Conservation (phyloP, 2,329 filamentous ascomycete genomes). For the Phialemoniopsis sp. region DNA sequence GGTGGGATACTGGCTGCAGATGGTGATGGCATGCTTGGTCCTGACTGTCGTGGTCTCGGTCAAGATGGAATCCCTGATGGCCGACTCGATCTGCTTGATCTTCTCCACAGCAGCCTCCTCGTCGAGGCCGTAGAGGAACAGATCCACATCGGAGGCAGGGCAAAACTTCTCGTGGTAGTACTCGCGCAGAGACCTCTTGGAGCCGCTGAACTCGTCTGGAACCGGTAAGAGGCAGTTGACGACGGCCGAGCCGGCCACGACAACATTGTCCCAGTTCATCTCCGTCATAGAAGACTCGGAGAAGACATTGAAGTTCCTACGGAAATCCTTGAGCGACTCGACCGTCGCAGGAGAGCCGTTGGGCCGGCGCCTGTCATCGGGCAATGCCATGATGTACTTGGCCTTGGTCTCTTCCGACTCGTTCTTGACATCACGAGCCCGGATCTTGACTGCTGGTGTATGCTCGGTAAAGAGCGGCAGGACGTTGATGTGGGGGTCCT, state of each 20-base stretch:
- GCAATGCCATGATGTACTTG: constrained; percentile 67
- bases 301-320: constrained; percentile 77
- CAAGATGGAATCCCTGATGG: constrained; percentile 72
- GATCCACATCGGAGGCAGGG: constrained; percentile 80
- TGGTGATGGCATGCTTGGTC: constrained; percentile 84
- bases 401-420: constrained; percentile 59
- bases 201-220: constrained; percentile 54
- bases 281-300: constrained; percentile 74
- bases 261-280: constrained; percentile 77
- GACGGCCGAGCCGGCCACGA: constrained; percentile 77
- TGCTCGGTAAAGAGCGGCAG: constrained; percentile 60
- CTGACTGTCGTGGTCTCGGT: constrained; percentile 80
- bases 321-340: constrained; percentile 63
- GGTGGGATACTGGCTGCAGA: constrained; percentile 74
- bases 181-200: constrained; percentile 59
- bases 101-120: constrained; percentile 78
- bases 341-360: constrained; percentile 67
- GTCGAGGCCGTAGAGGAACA: constrained; percentile 77
- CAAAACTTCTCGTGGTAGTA: constrained; percentile 82
- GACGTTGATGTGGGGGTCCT: constrained; percentile 57
- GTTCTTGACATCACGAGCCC: constrained; percentile 52
- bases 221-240: constrained; percentile 74
- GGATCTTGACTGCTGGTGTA: constrained; percentile 54
- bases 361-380: constrained; percentile 54
- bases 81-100: constrained; percentile 75